These are phyloP conservation scores for Starmerella bombi DNA, from an alignment of 805 yeast species.

Conservation along the genomic window DNA sequence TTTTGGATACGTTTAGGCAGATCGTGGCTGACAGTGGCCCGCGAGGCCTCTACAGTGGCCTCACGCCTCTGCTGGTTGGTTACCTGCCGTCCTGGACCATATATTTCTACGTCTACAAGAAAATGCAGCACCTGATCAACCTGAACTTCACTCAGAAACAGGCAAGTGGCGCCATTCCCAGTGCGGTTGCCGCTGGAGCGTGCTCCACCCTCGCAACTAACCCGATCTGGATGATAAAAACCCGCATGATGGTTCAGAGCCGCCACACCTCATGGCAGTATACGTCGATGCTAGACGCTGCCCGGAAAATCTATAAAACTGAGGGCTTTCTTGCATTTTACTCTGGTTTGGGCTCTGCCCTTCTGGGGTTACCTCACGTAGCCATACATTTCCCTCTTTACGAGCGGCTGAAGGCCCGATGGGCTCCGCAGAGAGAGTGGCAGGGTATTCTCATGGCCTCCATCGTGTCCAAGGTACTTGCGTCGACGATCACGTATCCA, in stretches of 20 bases:
- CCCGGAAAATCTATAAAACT: constrained; percentile 54
- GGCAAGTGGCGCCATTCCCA: constrained; percentile 32
- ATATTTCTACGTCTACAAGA: constrained; percentile 80
- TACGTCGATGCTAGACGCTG: constrained; percentile 72
- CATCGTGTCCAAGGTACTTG: constrained; percentile 71
- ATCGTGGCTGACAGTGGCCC: constrained; percentile 69
- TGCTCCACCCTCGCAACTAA: constrained; percentile 74
- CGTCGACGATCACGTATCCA: constrained; percentile 81
- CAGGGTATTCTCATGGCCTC: constrained; percentile 49
- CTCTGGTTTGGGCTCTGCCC: constrained; percentile 79
- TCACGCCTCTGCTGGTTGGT: constrained; percentile 84
- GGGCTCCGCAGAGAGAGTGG: constrained; percentile 28
- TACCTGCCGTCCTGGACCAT: constrained; percentile 97
- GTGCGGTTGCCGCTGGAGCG: constrained; percentile 82
- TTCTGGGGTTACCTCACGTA: constrained; percentile 82
- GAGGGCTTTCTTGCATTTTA: constrained; percentile 79
- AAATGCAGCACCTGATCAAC: constrained; percentile 22
- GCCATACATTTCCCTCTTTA: constrained; percentile 94
- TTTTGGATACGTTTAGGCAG: constrained; percentile 43
- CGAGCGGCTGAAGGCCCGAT: constrained; percentile 54
- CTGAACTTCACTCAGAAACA: too few species aligned
- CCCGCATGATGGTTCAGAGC: constrained; percentile 66
- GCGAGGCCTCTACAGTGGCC: constrained; percentile 74
- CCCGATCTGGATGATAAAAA: constrained; percentile 91
- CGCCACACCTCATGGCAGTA: constrained; percentile 35